phyloP scores from a whole-genome alignment of 768 basidiomycete genomes.

The Amanita pallidorosea region DNA sequence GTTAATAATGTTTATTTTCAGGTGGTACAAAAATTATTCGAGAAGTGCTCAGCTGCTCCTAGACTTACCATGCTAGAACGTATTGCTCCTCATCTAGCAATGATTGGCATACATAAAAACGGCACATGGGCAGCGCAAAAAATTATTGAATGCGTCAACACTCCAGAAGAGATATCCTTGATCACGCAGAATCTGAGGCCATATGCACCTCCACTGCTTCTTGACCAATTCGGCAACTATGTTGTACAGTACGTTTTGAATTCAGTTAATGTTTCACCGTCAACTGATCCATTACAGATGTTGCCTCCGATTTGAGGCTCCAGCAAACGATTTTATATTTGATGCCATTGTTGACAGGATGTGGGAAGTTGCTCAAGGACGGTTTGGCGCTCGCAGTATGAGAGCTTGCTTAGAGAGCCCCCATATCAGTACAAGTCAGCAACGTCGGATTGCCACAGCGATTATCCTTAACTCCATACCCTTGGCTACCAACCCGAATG shows the following conservation, averaged over 20 bases:
- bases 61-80: conserved; percentile 90
- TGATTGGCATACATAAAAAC: conserved; percentile 99
- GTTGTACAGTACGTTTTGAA: conserved; percentile 71
- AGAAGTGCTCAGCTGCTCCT: conserved; percentile 69
- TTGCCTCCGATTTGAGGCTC: conserved; percentile 83
- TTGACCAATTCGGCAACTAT: conserved; percentile 92
- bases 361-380: conserved; percentile 97
- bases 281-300: conserved; percentile 36
- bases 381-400: conserved; percentile 97
- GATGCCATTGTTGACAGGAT: conserved; percentile 96
- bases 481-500: conserved; percentile 95
- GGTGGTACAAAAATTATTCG: conserved; percentile 97
- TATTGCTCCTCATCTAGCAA: conserved; percentile 86
- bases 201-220: conserved; percentile 85
- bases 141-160: conserved; percentile 91
- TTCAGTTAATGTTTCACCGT: background rate
- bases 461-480: conserved; percentile 96
- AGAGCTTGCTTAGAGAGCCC: conserved; percentile 92
- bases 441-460: conserved; percentile 90
- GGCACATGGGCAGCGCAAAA: conserved; percentile 99
- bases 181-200: conserved; percentile 83
- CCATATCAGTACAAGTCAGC: conserved; percentile 78
- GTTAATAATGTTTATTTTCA: conserved; percentile 14
- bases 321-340: conserved; percentile 91
- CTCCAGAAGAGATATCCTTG: conserved; percentile 75